Percentiles rank a stretch among this genome's conserved stretches.
Evolutionary conservation across 371 early-diverging fungal genomes (phyloP).

Genomic region (Rhizopus delemar): DNA sequence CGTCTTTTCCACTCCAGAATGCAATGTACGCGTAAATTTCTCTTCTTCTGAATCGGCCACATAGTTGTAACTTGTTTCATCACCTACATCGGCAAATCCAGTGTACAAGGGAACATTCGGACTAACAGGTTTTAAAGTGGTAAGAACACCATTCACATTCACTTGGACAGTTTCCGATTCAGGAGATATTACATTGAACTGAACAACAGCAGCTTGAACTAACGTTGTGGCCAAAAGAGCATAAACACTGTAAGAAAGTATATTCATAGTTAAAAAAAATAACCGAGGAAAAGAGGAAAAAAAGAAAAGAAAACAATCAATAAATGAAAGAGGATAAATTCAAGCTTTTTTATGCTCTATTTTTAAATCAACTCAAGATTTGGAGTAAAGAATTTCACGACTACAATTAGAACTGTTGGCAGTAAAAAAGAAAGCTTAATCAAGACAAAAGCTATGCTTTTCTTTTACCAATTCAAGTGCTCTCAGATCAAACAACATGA

Average conservation of each 20-base stretch:
- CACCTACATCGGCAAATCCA: conserved; percentile 24
- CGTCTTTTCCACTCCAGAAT: conserved; percentile 26
- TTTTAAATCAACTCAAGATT: no score
- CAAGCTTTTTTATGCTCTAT: no score
- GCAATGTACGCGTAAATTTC: conserved; percentile 43
- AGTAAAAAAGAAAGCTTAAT: background rate
- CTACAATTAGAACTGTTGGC: background rate
- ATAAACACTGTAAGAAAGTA: background rate
- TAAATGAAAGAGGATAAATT: background rate
- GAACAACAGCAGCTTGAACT: conserved; percentile 38
- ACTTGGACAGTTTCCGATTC: conserved; percentile 45
- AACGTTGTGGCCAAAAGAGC: background rate
- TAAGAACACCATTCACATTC: conserved; percentile 36
- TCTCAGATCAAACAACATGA: no score
- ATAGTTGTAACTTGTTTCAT: conserved; percentile 23
- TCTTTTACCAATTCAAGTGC: no score
- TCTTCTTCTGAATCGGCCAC: conserved; percentile 44
- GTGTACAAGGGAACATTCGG: conserved; percentile 35
- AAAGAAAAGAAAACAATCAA: background rate
- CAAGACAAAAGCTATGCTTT: background rate
- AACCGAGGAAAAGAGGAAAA: background rate
- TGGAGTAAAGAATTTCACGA: background rate
- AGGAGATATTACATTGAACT: conserved; percentile 56
- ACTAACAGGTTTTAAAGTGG: conserved; percentile 32
- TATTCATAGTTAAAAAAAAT: background rate